phyloP scores from a whole-genome alignment of 805 yeast species.

The Yueomyces sp. region DNA sequence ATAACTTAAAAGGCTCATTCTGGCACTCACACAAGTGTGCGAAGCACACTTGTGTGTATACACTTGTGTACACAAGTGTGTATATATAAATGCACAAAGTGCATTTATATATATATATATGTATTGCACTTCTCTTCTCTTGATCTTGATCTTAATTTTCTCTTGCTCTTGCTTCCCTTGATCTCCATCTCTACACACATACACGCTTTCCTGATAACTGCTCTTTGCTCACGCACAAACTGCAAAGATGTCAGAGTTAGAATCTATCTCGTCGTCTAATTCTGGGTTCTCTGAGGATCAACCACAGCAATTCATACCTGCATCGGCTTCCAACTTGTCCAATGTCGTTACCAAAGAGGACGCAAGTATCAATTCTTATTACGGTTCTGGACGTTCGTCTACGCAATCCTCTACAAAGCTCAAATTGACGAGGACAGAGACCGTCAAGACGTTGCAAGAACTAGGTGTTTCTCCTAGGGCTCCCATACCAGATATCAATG shows the following conservation, averaged over 20 bases:
- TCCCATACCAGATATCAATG: constrained; percentile 42
- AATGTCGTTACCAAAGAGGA: not conserved
- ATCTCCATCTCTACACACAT: not conserved
- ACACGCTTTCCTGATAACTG: not conserved
- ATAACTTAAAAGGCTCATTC: too few relatives aligned
- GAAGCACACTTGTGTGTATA: too few relatives aligned
- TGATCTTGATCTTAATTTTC: too few relatives aligned
- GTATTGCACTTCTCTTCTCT: too few relatives aligned
- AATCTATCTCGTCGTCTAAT: not conserved
- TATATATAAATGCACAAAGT: too few relatives aligned
- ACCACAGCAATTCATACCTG: not conserved
- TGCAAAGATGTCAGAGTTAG: not conserved
- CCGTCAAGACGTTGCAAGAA: constrained; percentile 52
- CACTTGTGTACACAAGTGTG: too few relatives aligned
- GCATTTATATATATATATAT: too few relatives aligned
- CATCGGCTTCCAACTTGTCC: not conserved
- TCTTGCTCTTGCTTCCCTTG: too few relatives aligned
- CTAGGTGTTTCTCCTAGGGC: constrained; percentile 44
- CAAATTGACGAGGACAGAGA: constrained; percentile 49
- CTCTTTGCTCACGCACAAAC: not conserved
- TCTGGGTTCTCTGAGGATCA: not conserved
- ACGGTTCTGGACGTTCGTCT: not conserved
- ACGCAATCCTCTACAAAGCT: constrained; percentile 7
- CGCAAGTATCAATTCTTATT: not conserved
- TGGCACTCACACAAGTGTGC: too few relatives aligned